Evolutionary conservation across 345 rosid species (phyloP).

Genomic region (Eucalyptus marginata): DNA sequence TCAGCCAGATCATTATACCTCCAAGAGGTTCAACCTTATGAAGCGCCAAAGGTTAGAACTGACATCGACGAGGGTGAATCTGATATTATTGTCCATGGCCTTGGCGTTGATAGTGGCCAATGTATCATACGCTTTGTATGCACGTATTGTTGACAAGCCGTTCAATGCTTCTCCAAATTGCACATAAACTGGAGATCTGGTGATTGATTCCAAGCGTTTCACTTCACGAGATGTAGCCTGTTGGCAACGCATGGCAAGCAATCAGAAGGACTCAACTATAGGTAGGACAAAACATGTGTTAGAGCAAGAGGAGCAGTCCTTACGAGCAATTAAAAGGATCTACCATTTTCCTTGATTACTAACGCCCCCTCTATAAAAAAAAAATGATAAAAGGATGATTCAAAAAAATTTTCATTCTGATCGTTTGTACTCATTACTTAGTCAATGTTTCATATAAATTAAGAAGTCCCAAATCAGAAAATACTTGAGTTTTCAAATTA

Average conservation of each 20-base stretch:
- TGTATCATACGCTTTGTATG: constrained; percentile 82
- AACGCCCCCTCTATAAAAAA: no score
- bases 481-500: no score
- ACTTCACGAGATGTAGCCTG: constrained; percentile 93
- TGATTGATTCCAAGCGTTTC: constrained; percentile 83
- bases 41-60: constrained; percentile 86
- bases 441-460: no score
- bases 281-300: no score
- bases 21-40: constrained; percentile 77
- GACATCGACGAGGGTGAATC: constrained; percentile 70
- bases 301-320: no score
- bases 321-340: no score
- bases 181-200: constrained; percentile 87
- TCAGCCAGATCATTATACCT: constrained; percentile 91
- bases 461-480: no score
- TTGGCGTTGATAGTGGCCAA: constrained; percentile 70
- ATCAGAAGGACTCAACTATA: no score
- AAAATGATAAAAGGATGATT: no score
- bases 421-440: no score
- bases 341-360: no score
- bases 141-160: constrained; percentile 77
- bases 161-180: constrained; percentile 94
- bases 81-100: constrained; percentile 86
- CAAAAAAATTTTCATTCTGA: no score
- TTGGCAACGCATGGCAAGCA: background rate